Evolutionary conservation across 257 asterid genomes (phyloP), one percentile per base, ranked within the genome.

Genomic region (Jaltomata sinuosa): DNA sequence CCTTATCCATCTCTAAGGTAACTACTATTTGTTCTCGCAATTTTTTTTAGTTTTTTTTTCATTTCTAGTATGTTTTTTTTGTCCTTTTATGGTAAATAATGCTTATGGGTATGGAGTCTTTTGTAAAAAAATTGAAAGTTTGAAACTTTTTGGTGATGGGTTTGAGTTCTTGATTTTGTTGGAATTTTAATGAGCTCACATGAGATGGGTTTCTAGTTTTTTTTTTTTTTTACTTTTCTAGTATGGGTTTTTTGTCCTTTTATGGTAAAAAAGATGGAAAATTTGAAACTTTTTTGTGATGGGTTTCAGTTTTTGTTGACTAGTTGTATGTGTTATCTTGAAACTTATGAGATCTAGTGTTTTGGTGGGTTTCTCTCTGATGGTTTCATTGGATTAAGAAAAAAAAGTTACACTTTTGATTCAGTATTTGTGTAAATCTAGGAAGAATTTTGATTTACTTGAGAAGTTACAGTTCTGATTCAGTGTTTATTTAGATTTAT

Each of bases 271-370:
- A 32, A 67, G 54, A 47, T 79, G 80, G 80, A 80, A 85, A 88
- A 84, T n/a, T 85, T 85, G 52, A 6, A 80, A 78, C 85, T 85
- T 89, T 85, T 57, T 49, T 84, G 83, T 79, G 65, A 84, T 83
- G 91, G 88, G 80, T 79, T 34, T 14, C 42, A 19, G 7, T 16
- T 11, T 61, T 22, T 27, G 9, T 85, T 76, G 68, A 83, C 62
- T 12, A 6, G 19, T 49, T 27, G 12, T 45, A 16, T 62, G 57
- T 62, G 11, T 8, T 86, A 36, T 62, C 59, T 68, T 21, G 62
- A 52, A 78, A 42, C 19, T 64, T 62, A 25, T 76, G 81, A 16
- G 81, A 29, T 76, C 55, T 76, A 27, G 5, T 65, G 85, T 77
- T 86, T 42, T 85, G 64, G 79, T 84, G 16, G 11, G 31, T 10